Evolutionary conservation across 2,329 filamentous ascomycete genomes (phyloP).

Genomic region (Epichloe scottii): DNA sequence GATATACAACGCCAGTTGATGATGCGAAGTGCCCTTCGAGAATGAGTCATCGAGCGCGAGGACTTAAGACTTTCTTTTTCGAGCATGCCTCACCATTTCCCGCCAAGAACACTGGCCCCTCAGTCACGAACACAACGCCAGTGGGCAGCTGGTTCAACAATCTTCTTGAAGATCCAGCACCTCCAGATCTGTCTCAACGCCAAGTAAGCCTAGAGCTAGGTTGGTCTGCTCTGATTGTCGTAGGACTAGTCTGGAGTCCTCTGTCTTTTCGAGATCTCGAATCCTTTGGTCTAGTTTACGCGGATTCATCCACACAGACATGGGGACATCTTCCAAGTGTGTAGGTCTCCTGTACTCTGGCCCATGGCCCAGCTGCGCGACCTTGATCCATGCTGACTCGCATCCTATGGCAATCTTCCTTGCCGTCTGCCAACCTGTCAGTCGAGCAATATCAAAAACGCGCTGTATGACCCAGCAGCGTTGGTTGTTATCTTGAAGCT

Average conservation of each 20-base stretch:
- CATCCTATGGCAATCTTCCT: constrained; percentile 72
- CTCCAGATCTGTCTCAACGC: constrained; percentile 64
- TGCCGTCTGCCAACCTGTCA: constrained; percentile 82
- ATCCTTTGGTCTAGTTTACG: constrained; percentile 40
- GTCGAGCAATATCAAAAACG: constrained; percentile 59
- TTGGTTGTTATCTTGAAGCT: constrained; percentile 48
- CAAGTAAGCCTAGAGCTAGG: constrained; percentile 68
- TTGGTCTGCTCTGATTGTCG: constrained; percentile 50
- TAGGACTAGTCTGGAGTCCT: constrained; percentile 41
- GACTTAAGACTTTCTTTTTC: background rate
- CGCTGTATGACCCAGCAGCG: constrained; percentile 66
- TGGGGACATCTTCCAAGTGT: constrained; percentile 23
- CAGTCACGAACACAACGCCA: background rate
- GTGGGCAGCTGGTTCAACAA: constrained; percentile 5
- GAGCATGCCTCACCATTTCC: background rate
- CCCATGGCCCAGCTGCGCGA: constrained; percentile 59
- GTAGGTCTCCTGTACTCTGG: constrained; percentile 53
- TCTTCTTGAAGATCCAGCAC: constrained; percentile 42
- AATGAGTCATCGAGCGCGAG: background rate
- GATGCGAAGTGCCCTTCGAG: background rate
- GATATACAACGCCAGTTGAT: background rate
- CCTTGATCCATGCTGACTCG: constrained; percentile 71
- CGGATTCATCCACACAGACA: constrained; percentile 35
- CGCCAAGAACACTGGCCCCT: background rate
- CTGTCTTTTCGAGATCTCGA: constrained; percentile 30